Evolutionary conservation across 23 red algal species (phyloP).

Genomic region (Gracilaria gracilis): DNA sequence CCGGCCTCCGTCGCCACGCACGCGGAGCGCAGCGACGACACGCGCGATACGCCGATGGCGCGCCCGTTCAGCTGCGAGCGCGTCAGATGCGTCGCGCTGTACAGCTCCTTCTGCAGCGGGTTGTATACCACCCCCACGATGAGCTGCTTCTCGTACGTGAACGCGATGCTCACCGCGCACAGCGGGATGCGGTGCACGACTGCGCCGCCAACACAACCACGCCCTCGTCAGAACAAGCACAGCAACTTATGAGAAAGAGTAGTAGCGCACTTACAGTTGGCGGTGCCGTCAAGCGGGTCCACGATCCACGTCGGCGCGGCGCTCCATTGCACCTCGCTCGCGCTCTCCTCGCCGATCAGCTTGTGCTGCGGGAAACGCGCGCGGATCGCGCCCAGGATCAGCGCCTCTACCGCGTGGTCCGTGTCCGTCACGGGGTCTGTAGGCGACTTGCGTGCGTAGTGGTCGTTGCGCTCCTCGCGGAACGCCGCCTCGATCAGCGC

Average conservation of each 20-base stretch:
- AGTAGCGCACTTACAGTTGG: conserved; percentile 65
- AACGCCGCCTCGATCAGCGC: conserved; percentile 56
- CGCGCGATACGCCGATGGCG: conserved; percentile 23
- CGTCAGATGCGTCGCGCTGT: conserved; percentile 37
- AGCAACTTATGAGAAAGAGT: too few relatives aligned
- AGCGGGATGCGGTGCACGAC: conserved; percentile 65
- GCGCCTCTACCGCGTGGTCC: conserved; percentile 77
- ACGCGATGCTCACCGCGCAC: conserved; percentile 68
- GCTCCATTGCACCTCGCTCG: conserved; percentile 23
- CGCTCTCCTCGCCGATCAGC: conserved; percentile 91
- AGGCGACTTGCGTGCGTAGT: conserved; percentile 80
- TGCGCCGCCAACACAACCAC: too few relatives aligned
- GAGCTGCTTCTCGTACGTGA: conserved; percentile 19
- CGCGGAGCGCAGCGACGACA: conserved; percentile 1
- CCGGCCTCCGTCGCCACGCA: conserved; percentile 84
- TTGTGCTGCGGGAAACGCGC: conserved; percentile 57
- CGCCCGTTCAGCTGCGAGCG: conserved; percentile 55
- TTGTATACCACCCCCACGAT: conserved; percentile 84
- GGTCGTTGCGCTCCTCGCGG: neutral
- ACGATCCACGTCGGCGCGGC: conserved; percentile 80
- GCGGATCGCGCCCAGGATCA: conserved; percentile 46
- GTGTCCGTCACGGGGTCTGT: conserved; percentile 95
- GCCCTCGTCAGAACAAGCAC: too few relatives aligned
- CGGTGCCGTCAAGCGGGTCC: conserved; percentile 95
- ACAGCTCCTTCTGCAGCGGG: conserved; percentile 72